Evolutionary conservation across 805 yeast species (phyloP).

Genomic region (Nakazawaea wyomingensis): DNA sequence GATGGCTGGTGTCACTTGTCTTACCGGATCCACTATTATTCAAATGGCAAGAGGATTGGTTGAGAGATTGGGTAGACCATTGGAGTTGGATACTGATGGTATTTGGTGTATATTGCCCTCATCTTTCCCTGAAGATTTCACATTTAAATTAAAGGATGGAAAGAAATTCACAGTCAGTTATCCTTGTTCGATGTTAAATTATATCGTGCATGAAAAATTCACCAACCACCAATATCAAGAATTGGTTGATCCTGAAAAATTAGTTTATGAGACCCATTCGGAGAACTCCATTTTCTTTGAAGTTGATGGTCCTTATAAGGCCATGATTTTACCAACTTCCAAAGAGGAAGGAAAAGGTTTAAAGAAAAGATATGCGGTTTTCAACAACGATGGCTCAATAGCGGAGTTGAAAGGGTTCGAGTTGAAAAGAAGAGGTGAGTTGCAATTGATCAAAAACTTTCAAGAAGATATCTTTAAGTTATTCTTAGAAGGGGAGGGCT

Average conservation of each 20-base stretch:
- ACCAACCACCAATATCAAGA: constrained; percentile 95
- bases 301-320: constrained; percentile 97
- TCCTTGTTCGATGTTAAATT: constrained; percentile 95
- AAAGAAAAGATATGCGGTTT: constrained; percentile 95
- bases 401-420: constrained; percentile 98
- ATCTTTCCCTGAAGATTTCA: constrained; percentile 87
- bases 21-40: constrained; percentile 96
- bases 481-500: constrained; percentile 77
- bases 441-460: constrained; percentile 87
- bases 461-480: constrained; percentile 92
- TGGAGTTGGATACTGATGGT: constrained; percentile 98
- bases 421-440: constrained; percentile 92
- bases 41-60: constrained; percentile 94
- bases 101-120: constrained; percentile 97
- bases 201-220: constrained; percentile 82
- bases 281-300: constrained; percentile 97
- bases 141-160: constrained; percentile 69
- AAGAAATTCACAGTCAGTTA: constrained; percentile 74
- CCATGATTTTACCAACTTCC: constrained; percentile 96
- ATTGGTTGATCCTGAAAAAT: constrained; percentile 60
- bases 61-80: constrained; percentile 89
- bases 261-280: constrained; percentile 69
- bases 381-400: constrained; percentile 86
- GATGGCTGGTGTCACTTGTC: constrained; percentile 99
- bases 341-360: constrained; percentile 96